Evolutionary conservation across 176 grass and related monocot species (phyloP).

Genomic region (Calamus simplicifolius): DNA sequence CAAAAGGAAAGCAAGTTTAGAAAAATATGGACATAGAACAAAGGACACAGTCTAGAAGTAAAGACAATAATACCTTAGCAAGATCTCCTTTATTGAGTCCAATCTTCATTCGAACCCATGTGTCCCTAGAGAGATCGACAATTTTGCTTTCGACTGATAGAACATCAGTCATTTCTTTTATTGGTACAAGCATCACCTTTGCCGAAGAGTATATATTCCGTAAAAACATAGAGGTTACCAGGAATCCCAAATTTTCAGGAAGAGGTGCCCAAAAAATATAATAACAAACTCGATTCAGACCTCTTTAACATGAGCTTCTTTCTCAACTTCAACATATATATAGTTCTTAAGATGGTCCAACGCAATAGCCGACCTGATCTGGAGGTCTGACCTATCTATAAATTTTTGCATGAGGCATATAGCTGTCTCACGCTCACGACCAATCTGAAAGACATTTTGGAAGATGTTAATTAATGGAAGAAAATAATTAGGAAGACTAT

Average conservation of each 20-base stretch:
- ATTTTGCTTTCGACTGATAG: slow-evolving; percentile 90
- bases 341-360: slow-evolving; percentile 98
- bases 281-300: slow-evolving; percentile 14
- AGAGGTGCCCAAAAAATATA: no score
- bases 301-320: slow-evolving; percentile 97
- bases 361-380: slow-evolving; percentile 75
- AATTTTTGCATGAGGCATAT: slow-evolving; percentile 95
- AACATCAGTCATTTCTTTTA: slow-evolving; percentile 99
- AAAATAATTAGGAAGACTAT: slow-evolving; percentile 14
- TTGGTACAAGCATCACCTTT: slow-evolving; percentile 82
- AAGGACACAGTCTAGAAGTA: slow-evolving; percentile 1
- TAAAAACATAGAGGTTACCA: slow-evolving; percentile 22
- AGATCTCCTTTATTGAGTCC: slow-evolving; percentile 95
- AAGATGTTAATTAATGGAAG: neutral
- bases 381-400: slow-evolving; percentile 71
- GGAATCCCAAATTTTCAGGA: neutral
- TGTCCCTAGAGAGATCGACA: slow-evolving; percentile 85
- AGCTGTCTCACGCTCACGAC: slow-evolving; percentile 72
- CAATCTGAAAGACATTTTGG: slow-evolving; percentile 59
- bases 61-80: slow-evolving; percentile 56
- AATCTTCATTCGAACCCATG: slow-evolving; percentile 97
- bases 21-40: slow-evolving; percentile 6
- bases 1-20: slow-evolving; percentile 18
- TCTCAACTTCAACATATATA: slow-evolving; percentile 97
- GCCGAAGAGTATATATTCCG: slow-evolving; percentile 74